Percentiles rank a stretch among this genome's conserved stretches.
phyloP scores from a whole-genome alignment of 371 early-diverging fungal species.

The Mucor lusitanicus region DNA sequence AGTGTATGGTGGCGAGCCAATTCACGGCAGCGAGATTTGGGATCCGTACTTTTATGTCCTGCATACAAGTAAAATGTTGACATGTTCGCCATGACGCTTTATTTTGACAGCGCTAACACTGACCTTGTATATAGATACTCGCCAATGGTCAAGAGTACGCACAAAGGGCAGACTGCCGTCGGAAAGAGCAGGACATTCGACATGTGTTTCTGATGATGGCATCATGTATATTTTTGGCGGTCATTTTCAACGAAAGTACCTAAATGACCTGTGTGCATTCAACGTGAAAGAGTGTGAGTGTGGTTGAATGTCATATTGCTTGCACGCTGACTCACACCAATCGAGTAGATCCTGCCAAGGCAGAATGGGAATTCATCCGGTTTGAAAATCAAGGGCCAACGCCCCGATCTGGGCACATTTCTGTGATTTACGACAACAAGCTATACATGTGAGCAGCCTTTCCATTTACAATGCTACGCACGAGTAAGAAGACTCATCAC shows the following conservation, averaged over 20 bases:
- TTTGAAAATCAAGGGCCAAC: conserved; percentile 45
- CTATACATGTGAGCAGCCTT: conserved; percentile 47
- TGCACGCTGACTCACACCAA: background rate
- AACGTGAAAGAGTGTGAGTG: conserved; percentile 56
- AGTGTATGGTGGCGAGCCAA: conserved; percentile 37
- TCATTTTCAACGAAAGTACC: conserved; percentile 53
- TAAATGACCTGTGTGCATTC: conserved; percentile 65
- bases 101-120: background rate
- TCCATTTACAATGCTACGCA: background rate
- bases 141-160: conserved; percentile 49
- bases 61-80: conserved; percentile 22
- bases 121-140: conserved; percentile 17
- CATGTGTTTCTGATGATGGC: conserved; percentile 55
- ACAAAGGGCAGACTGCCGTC: conserved; percentile 56
- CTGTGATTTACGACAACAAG: conserved; percentile 45
- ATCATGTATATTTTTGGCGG: conserved; percentile 67
- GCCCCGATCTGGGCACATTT: conserved; percentile 53
- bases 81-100: background rate
- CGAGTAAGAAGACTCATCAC: background rate
- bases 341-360: conserved; percentile 30
- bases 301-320: background rate
- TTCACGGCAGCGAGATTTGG: conserved; percentile 20
- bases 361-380: conserved; percentile 46
- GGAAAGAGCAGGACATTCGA: conserved; percentile 66
- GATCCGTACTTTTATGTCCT: conserved; percentile 32